Base-by-base conservation (phyloP, 2,329 filamentous ascomycete species). In the Piedraia hortae region DNA sequence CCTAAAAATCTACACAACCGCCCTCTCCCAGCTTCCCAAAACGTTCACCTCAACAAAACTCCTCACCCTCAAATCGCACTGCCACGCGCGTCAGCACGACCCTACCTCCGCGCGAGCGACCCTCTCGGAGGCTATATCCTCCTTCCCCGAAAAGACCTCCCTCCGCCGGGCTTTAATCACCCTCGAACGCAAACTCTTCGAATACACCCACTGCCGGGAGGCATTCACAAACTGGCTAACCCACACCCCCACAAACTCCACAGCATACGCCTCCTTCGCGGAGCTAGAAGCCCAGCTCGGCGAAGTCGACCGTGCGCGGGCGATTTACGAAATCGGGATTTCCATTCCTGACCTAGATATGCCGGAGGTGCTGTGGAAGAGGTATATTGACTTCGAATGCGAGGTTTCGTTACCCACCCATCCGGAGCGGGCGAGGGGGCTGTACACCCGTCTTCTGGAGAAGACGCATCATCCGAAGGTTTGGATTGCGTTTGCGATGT, bases 391-490 rank as follows among this genome's bases (percentile, higher is more conserved):
- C 45, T 93, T 93, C 39, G 85, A 97, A 47, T 82, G 93, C 41
- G 77, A 89, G 36, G 77, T 90, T 45, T 34, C 34, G 15, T 31
- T 24, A 18, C 22, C 21, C 14, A 11, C 26, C 6, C 7, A 10
- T 17, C 7, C 7, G 7, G 12, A 12, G 21, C 58, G 67, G 21
- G 77, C 78, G 4, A 60, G 85, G 21, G 51, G 53, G 3, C 53
- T 97, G 19, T 97, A 93, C 48, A 82, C 93, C 51, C 64, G 82
- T 5, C 58, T 97, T 7, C 59, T 97, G 19, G 57, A 75, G 38
- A 91, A 88, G 63, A 90, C 85, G n/a, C 70, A 85, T 39, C 85
- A 97, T 41, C 78, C 91, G 54, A 97, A 93, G 55, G 85, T 97
- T 28, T 97, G 85, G 85, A 89, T 85, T 46, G 82, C 74, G 44